Evolutionary conservation across 2,329 filamentous ascomycete species (phyloP), one percentile per base, ranked within the genome.

Genomic region (Ascosphaera acerosa): DNA sequence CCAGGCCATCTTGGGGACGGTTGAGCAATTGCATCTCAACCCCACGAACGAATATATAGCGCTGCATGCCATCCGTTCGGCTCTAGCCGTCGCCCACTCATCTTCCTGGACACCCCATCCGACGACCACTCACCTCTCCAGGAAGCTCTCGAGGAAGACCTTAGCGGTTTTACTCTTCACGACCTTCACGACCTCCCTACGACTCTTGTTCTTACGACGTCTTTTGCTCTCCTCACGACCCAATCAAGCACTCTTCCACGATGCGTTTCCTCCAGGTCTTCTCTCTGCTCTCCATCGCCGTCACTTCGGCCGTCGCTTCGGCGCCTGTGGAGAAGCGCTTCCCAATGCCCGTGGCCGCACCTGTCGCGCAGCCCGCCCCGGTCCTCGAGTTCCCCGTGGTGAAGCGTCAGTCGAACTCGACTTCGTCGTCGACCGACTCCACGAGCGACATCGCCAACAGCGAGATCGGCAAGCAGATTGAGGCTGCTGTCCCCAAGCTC

Each of bases 251-350:
- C n/a, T 4, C 12, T 27, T 27, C 16, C 25, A 27, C 25, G 25
- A 27, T 27, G 25, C 25, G 10, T 27, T 27, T 27, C 25, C 16
- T 27, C 25, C 12, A 27, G 25, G 25, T 27, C 25, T 27, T 27
- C 25, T 4, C 25, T 27, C 16, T 27, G 25, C 16, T 27, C 25
- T 27, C 25, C 25, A 10, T 10, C 10, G 25, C 25, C 25, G 25
- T 27, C 10, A 27, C 25, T 10, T 4, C 25, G 4, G 25, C 25
- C 16, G 25, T 27, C 10, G 25, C 25, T 10, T n/a, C 25, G 12
- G 25, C 25, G 12, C 25, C 25, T 15, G 16, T 27, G 25, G 25
- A 27, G 10, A 27, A 27, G 25, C 25, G 25, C 25, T 27, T 14
- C 25, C 25, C 25, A 6, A 27, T 27, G n/a, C 25, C 25, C 10